Conservation (phyloP, 2,329 filamentous ascomycete genomes). For the Penicillium glabrum region DNA sequence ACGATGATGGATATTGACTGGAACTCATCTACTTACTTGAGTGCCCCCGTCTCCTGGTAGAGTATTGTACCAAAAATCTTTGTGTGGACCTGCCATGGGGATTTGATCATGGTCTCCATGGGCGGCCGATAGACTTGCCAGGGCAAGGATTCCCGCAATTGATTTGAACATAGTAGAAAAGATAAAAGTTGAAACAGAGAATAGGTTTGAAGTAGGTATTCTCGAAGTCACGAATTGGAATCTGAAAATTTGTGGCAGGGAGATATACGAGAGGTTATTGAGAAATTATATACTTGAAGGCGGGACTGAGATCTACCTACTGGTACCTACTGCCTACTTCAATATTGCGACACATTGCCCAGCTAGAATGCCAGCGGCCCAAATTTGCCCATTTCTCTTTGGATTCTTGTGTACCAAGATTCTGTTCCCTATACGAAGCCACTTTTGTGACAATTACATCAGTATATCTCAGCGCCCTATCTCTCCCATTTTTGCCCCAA, state of each 20-base stretch:
- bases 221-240: neutral
- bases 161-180: constrained; percentile 20
- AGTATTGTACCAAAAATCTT: constrained; percentile 78
- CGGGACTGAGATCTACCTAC: neutral
- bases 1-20: neutral
- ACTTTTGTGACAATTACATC: neutral
- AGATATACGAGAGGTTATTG: neutral
- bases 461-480: neutral
- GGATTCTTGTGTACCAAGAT: too few species aligned
- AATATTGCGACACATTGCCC: too few species aligned
- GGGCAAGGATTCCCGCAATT: constrained; percentile 27
- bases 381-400: neutral
- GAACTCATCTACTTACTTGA: constrained; percentile 54
- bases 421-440: neutral
- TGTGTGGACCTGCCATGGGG: constrained; percentile 66
- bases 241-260: neutral
- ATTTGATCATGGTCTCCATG: constrained; percentile 62
- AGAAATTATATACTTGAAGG: neutral
- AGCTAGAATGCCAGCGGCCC: too few species aligned
- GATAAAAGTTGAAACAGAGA: too few species aligned
- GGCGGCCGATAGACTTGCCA: constrained; percentile 55
- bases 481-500: neutral
- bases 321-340: neutral
- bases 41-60: constrained; percentile 81
- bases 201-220: neutral